Evolutionary conservation across 2,329 filamentous ascomycete species (phyloP), one percentile per base, ranked within the genome.

Genomic region (Penicillium sp.): DNA sequence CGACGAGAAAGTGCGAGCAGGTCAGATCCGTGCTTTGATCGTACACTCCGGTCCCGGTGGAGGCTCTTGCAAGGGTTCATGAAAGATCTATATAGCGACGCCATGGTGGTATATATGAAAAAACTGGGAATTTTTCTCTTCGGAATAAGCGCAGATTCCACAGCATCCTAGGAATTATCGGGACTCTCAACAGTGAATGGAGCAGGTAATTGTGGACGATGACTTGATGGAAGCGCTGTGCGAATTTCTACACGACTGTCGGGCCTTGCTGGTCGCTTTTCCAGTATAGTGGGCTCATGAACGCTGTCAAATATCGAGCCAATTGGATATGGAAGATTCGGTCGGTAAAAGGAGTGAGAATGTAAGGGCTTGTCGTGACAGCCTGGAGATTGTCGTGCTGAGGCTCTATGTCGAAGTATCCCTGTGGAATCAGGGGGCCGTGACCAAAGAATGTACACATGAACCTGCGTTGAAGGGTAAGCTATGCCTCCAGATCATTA

Each of bases 341-440:
- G 22, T 57, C 50, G 3, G 54, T 59, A 38, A 57, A 59, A n/a
- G 51, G 45, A 5, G 56, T 59, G n/a, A 57, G 50, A 24, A 50
- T 16, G 11, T 57, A 57, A 1, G 56, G 54, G 8, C 24, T 53
- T 10, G 45, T n/a, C 0, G 52, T 40, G 11, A 55, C 20, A 1
- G 50, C 35, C 16, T 54, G 46, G 3, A 59, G 27, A n/a, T 35
- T 55, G 20, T 59, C 54, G 28, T 53, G 43, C 4, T 54, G 56
- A 11, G 42, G 50, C 14, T 59, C 56, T 16, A 57, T 50, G 22
- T 59, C 52, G 13, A 57, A 57, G 20, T 59, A 59, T 20, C 54
- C 56, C 28, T 59, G 54, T 8, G 56, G 56, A 4, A 59, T 59
- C 5, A 59, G 43, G 14, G 56, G 56, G 54, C 56, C 57, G n/a